Percentiles rank a stretch among this genome's conserved stretches.
Evolutionary conservation across 2,329 filamentous ascomycete species (phyloP).

Genomic region (Diatrype stigma): DNA sequence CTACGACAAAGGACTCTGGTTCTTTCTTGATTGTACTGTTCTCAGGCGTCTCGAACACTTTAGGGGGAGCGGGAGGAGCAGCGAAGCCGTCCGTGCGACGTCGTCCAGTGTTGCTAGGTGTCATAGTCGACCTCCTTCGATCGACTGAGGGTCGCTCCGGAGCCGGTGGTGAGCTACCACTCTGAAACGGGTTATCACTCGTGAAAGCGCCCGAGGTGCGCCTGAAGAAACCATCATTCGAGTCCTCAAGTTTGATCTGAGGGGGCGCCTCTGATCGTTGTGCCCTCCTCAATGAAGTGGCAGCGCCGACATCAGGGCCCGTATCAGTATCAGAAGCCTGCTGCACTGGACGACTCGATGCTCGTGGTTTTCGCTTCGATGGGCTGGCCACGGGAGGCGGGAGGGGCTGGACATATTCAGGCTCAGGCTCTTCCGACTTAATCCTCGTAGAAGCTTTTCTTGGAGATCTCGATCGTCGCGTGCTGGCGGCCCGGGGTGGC

Average conservation of each 20-base stretch:
- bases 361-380: conserved; percentile 51
- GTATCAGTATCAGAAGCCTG: conserved; percentile 49
- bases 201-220: conserved; percentile 62
- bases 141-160: conserved; percentile 43
- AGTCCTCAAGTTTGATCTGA: conserved; percentile 51
- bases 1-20: conserved; percentile 40
- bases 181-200: conserved; percentile 90
- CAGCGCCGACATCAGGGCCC: conserved; percentile 40
- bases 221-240: conserved; percentile 41
- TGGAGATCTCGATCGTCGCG: conserved; percentile 50
- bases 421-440: conserved; percentile 49
- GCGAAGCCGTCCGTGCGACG: conserved; percentile 40
- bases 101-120: conserved; percentile 36
- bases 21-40: conserved; percentile 32
- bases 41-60: conserved; percentile 52
- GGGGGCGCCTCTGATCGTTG: conserved; percentile 41
- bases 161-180: conserved; percentile 66
- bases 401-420: conserved; percentile 24
- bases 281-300: conserved; percentile 7
- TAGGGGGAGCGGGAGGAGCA: conserved; percentile 47
- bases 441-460: conserved; percentile 50
- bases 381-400: conserved; percentile 41
- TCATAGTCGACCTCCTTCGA: conserved; percentile 45
- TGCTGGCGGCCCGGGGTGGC: conserved; percentile 39
- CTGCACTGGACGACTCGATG: conserved; percentile 50